A percentile compares a stretch with the other conserved stretches of the same genome.
Evolutionary conservation across 176 grass and related monocot species (phyloP).

Genomic region (Phragmites australis): DNA sequence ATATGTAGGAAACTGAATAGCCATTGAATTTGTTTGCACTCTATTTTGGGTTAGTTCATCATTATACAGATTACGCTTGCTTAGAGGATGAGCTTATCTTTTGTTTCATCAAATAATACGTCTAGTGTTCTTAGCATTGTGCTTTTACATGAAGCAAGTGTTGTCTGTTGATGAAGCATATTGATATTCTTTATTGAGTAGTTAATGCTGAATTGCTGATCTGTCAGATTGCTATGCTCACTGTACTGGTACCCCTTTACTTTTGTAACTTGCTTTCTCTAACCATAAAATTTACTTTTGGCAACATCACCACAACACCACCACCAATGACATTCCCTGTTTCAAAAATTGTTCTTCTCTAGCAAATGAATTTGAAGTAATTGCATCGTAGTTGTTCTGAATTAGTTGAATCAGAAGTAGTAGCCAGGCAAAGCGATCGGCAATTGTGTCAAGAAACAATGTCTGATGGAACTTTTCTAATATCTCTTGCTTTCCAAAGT

Average conservation of each 20-base stretch:
- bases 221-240: not conserved
- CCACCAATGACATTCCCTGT: not conserved
- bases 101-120: constrained; percentile 9
- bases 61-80: not conserved
- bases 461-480: not conserved
- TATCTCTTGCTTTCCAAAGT: not conserved
- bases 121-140: not conserved
- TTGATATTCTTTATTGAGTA: not conserved
- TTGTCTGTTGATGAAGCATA: not conserved
- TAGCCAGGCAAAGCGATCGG: not conserved
- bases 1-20: not conserved
- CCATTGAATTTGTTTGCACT: not conserved
- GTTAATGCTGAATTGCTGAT: not conserved
- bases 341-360: not conserved
- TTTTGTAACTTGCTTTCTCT: not conserved
- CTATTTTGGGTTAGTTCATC: not conserved
- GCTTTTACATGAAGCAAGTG: not conserved
- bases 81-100: not conserved
- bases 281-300: not conserved
- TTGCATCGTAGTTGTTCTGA: constrained; percentile 14
- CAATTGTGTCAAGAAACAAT: constrained; percentile 9
- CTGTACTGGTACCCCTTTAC: not conserved
- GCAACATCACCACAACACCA: not conserved
- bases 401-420: not conserved
- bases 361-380: not conserved